Percentiles rank a stretch among this genome's conserved stretches.
Conservation (phyloP, 2,329 filamentous ascomycete genomes). For the Arthrobotrys musiformis region DNA sequence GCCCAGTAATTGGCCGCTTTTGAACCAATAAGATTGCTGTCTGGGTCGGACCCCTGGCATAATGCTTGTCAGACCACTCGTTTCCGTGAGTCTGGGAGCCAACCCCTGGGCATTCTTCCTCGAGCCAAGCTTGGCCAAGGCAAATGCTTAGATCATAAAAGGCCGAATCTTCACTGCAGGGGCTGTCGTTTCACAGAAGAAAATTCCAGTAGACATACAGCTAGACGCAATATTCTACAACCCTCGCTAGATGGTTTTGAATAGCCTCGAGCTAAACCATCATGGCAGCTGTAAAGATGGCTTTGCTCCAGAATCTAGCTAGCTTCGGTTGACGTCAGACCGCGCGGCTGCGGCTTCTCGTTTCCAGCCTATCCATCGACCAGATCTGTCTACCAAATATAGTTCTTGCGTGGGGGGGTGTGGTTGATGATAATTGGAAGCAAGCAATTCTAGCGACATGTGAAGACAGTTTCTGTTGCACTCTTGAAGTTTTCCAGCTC, state of each 20-base stretch:
- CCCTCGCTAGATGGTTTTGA: not conserved
- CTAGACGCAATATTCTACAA: not conserved
- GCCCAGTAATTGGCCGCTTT: not conserved
- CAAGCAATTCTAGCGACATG: not conserved
- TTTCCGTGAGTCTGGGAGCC: constrained; percentile 27
- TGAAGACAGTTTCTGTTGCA: not conserved
- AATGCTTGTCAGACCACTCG: constrained; percentile 34
- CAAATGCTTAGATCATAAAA: not conserved
- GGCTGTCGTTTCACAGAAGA: constrained; percentile 7
- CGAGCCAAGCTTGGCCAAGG: not conserved
- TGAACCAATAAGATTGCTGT: constrained; percentile 18
- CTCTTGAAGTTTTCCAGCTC: not conserved
- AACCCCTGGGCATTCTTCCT: constrained; percentile 20
- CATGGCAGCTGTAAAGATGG: not conserved
- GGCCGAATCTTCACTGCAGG: constrained; percentile 1
- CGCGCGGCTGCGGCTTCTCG: constrained; percentile 30
- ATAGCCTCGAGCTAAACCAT: constrained; percentile 17
- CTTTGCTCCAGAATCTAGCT: not conserved
- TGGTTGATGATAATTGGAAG: not conserved
- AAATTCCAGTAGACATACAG: not conserved
- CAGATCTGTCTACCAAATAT: constrained; percentile 2
- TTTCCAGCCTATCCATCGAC: constrained; percentile 18
- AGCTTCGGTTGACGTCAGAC: constrained; percentile 17
- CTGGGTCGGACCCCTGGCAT: constrained; percentile 6
- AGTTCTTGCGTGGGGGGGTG: not conserved